Evolutionary conservation across 2,329 filamentous ascomycete genomes (phyloP).

Genomic region (Phaeoacremonium minimum): DNA sequence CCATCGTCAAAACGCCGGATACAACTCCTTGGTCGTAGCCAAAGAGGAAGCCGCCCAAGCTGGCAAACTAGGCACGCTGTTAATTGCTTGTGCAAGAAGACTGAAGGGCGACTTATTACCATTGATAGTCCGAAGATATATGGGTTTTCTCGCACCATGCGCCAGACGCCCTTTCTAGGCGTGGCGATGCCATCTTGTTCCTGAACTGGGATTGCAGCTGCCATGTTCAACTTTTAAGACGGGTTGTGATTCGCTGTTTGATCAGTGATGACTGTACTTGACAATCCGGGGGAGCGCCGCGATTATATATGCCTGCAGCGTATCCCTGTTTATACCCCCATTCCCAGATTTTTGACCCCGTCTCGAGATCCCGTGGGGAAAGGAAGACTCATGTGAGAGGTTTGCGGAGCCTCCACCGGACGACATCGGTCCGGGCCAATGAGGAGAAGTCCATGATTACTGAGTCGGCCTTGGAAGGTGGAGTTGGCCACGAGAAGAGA

Average conservation of each 20-base stretch:
- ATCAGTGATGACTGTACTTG: not conserved
- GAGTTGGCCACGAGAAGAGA: too few species aligned
- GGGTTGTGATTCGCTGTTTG: not conserved
- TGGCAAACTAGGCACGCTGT: constrained; percentile 22
- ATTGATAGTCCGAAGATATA: constrained; percentile 38
- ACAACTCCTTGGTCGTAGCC: constrained; percentile 47
- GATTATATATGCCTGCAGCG: not conserved
- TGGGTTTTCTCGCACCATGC: constrained; percentile 30
- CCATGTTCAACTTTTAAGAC: not conserved
- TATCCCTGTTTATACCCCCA: not conserved
- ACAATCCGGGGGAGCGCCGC: not conserved
- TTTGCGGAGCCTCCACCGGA: constrained; percentile 2
- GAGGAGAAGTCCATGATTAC: not conserved
- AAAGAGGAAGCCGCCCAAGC: constrained; percentile 37
- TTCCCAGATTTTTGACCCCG: not conserved
- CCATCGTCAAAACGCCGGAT: constrained; percentile 40
- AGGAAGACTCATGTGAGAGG: not conserved
- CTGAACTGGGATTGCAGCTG: constrained; percentile 1
- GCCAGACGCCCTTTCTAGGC: constrained; percentile 17
- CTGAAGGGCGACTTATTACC: too few species aligned
- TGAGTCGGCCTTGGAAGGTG: too few species aligned
- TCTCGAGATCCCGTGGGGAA: not conserved
- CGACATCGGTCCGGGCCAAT: constrained; percentile 3
- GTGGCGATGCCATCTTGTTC: constrained; percentile 1
- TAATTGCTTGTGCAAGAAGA: too few species aligned